Evolutionary conservation across 495 filamentous ascomycete species (phyloP).

Genomic region (Mycothermus thermophilus): DNA sequence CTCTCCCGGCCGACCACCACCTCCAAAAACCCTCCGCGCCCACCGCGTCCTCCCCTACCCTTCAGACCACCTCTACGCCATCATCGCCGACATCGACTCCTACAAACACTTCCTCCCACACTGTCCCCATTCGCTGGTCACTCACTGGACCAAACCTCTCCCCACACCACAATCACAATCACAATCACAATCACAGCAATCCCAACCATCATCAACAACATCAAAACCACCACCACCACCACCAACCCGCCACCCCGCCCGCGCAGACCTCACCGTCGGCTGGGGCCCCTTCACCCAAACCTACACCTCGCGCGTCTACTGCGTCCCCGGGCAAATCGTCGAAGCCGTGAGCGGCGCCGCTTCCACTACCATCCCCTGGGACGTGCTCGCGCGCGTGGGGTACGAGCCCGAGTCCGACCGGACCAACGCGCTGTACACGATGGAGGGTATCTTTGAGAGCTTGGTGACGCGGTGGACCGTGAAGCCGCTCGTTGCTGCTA

Average conservation of each 20-base stretch:
- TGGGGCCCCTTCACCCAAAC: conserved; percentile 70
- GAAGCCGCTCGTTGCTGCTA: conserved; percentile 20
- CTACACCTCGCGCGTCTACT: conserved; percentile 64
- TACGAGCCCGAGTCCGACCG: conserved; percentile 2
- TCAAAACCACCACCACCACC: conserved; percentile 9
- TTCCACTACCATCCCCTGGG: conserved; percentile 23
- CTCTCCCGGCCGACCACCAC: conserved; percentile 1
- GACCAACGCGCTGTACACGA: conserved; percentile 4
- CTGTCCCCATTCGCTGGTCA: conserved; percentile 59
- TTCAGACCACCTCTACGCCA: conserved; percentile 51
- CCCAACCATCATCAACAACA: conserved; percentile 4
- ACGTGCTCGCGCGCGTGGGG: conserved; percentile 26
- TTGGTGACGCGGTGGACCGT: conserved; percentile 68
- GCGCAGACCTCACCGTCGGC: conserved; percentile 69
- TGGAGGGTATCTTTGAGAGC: conserved; percentile 53
- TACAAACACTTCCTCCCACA: conserved; percentile 81
- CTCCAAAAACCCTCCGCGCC: conserved; percentile 45
- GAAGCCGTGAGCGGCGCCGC: conserved; percentile 64
- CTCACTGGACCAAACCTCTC: conserved; percentile 32
- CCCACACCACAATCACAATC: conserved; percentile 16
- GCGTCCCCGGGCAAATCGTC: conserved; percentile 49
- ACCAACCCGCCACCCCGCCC: conserved; percentile 41
- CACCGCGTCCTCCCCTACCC: conserved; percentile 70
- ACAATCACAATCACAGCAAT: background rate
- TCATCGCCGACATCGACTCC: conserved; percentile 71